A percentile compares a stretch with the other conserved stretches of the same genome.
phyloP scores from a whole-genome alignment of 2,329 filamentous ascomycete genomes.

The Colletotrichum incanum region DNA sequence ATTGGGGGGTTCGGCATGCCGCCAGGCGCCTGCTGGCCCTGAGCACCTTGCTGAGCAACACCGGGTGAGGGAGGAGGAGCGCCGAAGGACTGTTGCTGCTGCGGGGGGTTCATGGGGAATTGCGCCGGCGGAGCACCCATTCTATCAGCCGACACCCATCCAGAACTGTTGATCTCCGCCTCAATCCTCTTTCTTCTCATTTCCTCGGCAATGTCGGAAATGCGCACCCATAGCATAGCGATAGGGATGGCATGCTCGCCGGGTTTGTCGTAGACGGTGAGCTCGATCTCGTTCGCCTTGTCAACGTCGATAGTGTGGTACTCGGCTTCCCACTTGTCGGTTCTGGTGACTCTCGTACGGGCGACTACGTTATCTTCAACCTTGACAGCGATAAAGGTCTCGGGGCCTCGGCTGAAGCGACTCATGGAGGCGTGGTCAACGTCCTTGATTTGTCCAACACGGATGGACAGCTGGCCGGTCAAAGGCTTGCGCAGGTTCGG shows the following conservation, averaged over 20 bases:
- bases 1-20: constrained; percentile 62
- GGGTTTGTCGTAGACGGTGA: constrained; percentile 97
- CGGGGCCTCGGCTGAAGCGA: constrained; percentile 89
- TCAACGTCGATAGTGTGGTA: constrained; percentile 94
- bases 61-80: constrained; percentile 61
- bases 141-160: constrained; percentile 97
- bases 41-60: constrained; percentile 51
- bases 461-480: constrained; percentile 89
- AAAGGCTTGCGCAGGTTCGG: constrained; percentile 97
- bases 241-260: constrained; percentile 93
- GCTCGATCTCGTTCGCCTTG: constrained; percentile 98
- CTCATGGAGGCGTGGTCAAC: constrained; percentile 92
- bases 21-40: constrained; percentile 51
- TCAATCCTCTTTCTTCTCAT: constrained; percentile 98
- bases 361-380: constrained; percentile 95
- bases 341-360: constrained; percentile 87
- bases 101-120: constrained; percentile 69
- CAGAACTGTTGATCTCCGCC: constrained; percentile 92
- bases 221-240: constrained; percentile 94
- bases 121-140: constrained; percentile 80
- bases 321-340: constrained; percentile 93
- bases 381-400: constrained; percentile 96
- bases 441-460: constrained; percentile 90
- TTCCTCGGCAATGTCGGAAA: constrained; percentile 97
- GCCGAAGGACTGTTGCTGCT: constrained; percentile 61